Base-by-base conservation (phyloP, 352 stramenopile species). In the Phytophthora colocasiae region DNA sequence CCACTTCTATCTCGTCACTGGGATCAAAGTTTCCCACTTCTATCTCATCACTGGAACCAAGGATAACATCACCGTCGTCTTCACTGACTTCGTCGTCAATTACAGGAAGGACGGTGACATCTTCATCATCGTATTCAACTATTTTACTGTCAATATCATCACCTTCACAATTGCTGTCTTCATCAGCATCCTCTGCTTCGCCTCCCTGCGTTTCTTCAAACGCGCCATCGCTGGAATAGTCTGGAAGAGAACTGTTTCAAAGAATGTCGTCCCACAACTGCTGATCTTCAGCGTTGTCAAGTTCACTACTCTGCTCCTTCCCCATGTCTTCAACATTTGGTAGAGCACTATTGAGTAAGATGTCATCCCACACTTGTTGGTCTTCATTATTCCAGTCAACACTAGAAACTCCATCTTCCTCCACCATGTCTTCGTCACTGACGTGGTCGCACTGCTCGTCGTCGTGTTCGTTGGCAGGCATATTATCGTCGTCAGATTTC, bases 371-470 rank as follows among this genome's bases (percentile, higher is more conserved):
- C 1, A 27, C 19, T 32, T 31, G 41, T n/a, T 48, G 41, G 9
- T 48, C 41, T 31, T 48, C 41, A 29, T 32, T 31, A 29, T 48
- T 31, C 19, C n/a, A 31, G 41, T 48, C 19, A 48, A 31, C 41
- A 48, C 41, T 48, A 4, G 41, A 11, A 6, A 19, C 41, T 17
- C 9, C 41, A 32, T 31, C 41, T n/a, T 15, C 22, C 3, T 22
- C 17, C 9, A 31, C 19, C 17, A n/a, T 32, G 27, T 48, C 41
- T 19, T 19, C 19, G 19, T 19, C 19, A 19, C 19, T 19, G 19
- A 19, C 19, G 19, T 19, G 19, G 19, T 19, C 19, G 19, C 19
- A 1, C 19, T 19, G 19, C 22, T 9, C 19, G 4, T 47, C 41
- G 26, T 14, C 19, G 14, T 2, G 22, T 4, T 45, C 7, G 26